Base-by-base conservation (phyloP, 768 basidiomycete species). In the Termitomyces sp. region DNA sequence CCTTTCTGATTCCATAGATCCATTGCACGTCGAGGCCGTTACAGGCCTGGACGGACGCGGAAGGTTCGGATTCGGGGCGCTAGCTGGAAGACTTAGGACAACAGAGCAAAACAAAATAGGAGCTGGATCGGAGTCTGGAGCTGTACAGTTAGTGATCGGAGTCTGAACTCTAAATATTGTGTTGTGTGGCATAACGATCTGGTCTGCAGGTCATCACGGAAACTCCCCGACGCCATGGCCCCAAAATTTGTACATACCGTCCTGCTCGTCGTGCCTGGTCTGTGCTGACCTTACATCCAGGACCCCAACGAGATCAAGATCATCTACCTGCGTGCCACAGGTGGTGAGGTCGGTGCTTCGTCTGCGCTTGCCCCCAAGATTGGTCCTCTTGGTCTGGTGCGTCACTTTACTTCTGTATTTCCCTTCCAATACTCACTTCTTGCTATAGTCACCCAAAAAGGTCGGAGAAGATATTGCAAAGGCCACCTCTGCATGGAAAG, bases 401-500 rank as follows among this genome's bases (percentile, higher is more conserved):
- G 95, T 79, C 3, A 37, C 50, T 42, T 37, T 6, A 31, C 8
- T 50, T 56, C 38, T 47, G 47, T 53, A 40, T 56, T 40, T 36
- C 56, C 43, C 5, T 65, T 71, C 60, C 72, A 40, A 42, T 56
- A 11, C 66, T 72, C 60, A 73, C 38, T 40, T 55, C 57, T 34
- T 43, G 2, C 29, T 60, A 54, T 68, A 98, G 97, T 98, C 97
- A 61, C 97, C 97, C 69, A 99, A 99, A 84, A 98, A 98, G 83
- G 97, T 99, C 79, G 97, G 97, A 80, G 97, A 99, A 93, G 97
- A 99, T 80, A 99, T 99, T 74, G 97, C 97, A 70, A 99, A 99
- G 78, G 96, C 96, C 61, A 99, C 97, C 63, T 86, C 88, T 52
- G 89, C 88, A 74, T 99, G 97, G 97, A 99, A 99, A 80, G 97